phyloP scores from a whole-genome alignment of 768 basidiomycete species.

The Tricholoma furcatifolium region DNA sequence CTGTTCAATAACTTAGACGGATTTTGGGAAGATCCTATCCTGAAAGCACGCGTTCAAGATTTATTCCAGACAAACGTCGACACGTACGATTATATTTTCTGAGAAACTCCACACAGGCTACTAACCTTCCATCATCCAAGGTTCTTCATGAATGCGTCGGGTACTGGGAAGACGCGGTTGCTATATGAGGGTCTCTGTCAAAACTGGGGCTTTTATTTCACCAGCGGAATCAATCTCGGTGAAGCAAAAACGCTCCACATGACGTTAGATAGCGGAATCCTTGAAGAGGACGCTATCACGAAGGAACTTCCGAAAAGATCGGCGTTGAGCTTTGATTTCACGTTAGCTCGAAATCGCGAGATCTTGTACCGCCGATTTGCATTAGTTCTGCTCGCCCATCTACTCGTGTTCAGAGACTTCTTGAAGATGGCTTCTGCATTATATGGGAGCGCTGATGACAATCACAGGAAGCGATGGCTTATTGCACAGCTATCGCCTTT shows the following conservation, averaged over 20 bases:
- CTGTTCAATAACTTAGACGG: background rate
- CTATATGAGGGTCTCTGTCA: constrained; percentile 8
- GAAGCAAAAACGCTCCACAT: too few relatives aligned
- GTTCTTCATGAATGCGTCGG: constrained; percentile 3
- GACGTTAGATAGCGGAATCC: background rate
- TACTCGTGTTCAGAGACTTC: background rate
- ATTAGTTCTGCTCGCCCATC: background rate
- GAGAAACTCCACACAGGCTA: background rate
- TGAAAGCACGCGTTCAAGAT: background rate
- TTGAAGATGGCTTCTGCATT: background rate
- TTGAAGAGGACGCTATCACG: too few relatives aligned
- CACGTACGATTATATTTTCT: background rate
- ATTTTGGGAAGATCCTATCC: background rate
- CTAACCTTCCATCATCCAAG: background rate
- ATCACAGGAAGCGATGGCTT: background rate
- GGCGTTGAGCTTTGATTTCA: background rate
- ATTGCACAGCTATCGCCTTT: background rate
- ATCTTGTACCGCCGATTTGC: background rate
- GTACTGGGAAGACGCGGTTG: constrained; percentile 4
- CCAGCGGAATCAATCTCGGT: too few relatives aligned
- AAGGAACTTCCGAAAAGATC: too few relatives aligned
- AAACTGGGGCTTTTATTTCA: constrained; percentile 9
- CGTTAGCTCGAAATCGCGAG: background rate
- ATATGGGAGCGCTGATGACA: background rate
- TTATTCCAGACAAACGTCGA: background rate